Conservation (phyloP, 1,284 basidiomycete genomes). For the Naganishia cerealis region DNA sequence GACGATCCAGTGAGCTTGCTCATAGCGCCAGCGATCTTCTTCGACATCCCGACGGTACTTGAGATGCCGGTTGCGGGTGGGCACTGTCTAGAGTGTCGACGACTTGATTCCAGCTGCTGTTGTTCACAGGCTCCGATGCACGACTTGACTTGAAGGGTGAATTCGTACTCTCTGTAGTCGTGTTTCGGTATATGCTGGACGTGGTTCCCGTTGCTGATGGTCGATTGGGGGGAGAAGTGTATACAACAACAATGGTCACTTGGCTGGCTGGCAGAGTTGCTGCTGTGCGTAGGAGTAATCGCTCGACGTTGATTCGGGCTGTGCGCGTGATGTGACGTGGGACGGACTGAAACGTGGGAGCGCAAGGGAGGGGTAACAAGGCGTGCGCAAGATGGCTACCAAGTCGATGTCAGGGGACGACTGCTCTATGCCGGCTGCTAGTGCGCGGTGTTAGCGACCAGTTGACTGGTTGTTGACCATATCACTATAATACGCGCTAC, state of each 20-base stretch:
- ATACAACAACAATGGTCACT: neutral
- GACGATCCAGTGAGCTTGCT: constrained; percentile 30
- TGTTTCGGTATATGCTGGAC: neutral
- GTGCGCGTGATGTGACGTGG: constrained; percentile 9
- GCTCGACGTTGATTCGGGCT: constrained; percentile 14
- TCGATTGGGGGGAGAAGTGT: neutral
- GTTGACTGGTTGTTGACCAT: neutral
- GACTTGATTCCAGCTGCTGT: neutral
- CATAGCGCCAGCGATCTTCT: constrained; percentile 28
- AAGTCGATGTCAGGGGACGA: too few species aligned
- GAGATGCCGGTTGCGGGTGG: neutral
- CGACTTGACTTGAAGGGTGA: neutral
- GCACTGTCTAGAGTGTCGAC: neutral
- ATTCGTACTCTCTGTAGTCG: constrained; percentile 20
- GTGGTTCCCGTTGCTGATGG: neutral
- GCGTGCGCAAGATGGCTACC: too few species aligned
- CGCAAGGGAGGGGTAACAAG: too few species aligned
- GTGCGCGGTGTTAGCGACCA: too few species aligned
- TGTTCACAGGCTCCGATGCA: neutral
- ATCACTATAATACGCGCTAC: constrained; percentile 1
- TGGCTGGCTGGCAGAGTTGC: neutral
- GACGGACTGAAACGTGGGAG: too few species aligned
- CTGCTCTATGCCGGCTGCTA: too few species aligned
- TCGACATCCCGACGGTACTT: constrained; percentile 7
- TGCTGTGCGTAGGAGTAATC: neutral